Conservation (phyloP, 345 rosid genomes). For the Sonneratia caseolaris region DNA sequence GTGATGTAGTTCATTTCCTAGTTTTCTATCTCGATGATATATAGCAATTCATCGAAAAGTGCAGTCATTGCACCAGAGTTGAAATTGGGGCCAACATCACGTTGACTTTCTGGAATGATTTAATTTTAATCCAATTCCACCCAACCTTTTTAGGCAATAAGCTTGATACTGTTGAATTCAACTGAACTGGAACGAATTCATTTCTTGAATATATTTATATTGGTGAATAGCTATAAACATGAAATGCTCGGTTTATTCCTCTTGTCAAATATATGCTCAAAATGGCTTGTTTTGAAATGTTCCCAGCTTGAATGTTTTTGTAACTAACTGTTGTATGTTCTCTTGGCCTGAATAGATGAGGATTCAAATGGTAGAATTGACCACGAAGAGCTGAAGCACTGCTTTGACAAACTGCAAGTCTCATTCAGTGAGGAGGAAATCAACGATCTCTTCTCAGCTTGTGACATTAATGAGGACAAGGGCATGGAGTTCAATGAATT, state of each 20-base stretch:
- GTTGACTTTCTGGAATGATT: neutral
- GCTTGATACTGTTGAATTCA: neutral
- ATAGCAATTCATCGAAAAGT: no score
- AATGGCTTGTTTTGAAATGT: neutral
- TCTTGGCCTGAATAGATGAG: conserved; percentile 37
- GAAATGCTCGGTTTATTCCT: neutral
- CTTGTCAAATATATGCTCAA: neutral
- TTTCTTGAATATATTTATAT: neutral
- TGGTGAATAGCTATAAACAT: neutral
- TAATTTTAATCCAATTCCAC: neutral
- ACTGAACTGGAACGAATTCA: neutral
- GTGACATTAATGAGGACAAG: conserved; percentile 72
- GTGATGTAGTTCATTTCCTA: no score
- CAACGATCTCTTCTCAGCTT: conserved; percentile 65
- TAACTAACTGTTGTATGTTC: neutral
- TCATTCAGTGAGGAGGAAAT: conserved; percentile 73
- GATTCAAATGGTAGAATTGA: conserved; percentile 79
- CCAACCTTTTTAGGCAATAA: neutral
- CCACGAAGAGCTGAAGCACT: conserved; percentile 61
- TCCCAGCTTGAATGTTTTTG: neutral
- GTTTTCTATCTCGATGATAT: no score
- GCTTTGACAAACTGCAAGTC: conserved; percentile 60
- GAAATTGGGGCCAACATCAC: neutral
- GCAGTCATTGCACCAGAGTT: no score
- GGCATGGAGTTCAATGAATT: conserved; percentile 82